Evolutionary conservation across 257 asterid genomes (phyloP), one percentile per base, ranked within the genome.

Genomic region (Gentiana straminea): DNA sequence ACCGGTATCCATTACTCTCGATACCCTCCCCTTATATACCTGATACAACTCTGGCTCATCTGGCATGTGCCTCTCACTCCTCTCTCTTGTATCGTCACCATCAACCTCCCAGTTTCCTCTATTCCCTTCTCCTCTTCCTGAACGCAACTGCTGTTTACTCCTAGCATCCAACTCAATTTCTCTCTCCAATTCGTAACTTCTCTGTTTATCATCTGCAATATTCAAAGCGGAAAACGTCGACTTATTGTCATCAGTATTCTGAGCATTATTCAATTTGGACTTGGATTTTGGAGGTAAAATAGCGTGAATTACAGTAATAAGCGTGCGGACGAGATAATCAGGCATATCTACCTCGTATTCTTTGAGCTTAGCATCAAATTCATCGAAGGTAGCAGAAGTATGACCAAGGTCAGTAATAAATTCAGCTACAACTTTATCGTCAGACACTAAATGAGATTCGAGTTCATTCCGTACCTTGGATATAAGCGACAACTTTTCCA

Each of bases 1-100:
- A 8, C 97, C 95, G 12, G 84, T 70, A 24, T 87, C 96, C 94
- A 84, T 91, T 68, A 87, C 97, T 76, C 86, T 78, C 1, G 95
- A 81, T 33, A 87, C 86, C 77, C 92, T 79, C 37, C 96, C 98
- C 63, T 91, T 91, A 44, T 84, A 91, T 36, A 91, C 88, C 46
- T 59, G 45, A 62, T 78, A 89, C 64, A 89, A 65, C 49, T 79
- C 94, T 0, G 78, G 86, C 76, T 86, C 94, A 33, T 72, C 84
- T 4, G 75, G 33, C 39, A 41, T 54, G 59, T 46, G 36, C 62
- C 51, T 70, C 24, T 24, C 24, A 24, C 24, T 24, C 24, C 24
- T 67, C 54, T 66, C 86, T 75, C 65, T 68, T 51, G 61, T 78
- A 43, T 76, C 84, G 51, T 73, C 84, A 63, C 5, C 46, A 41